Base-by-base conservation (phyloP, 1,139 yeast species). In the Blastobotrys capitulatus region DNA sequence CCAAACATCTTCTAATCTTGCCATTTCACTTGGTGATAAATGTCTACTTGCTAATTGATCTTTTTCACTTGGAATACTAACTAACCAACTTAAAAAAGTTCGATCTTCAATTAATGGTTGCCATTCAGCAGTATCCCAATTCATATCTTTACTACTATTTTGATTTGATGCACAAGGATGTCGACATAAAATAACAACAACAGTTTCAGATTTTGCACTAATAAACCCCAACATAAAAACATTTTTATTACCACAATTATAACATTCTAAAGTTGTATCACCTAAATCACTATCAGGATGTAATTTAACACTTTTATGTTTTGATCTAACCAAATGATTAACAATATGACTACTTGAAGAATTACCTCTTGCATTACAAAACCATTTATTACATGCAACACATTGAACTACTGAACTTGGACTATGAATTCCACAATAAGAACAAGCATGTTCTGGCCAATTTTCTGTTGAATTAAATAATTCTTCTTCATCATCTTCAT, bases 111-210 rank as follows among this genome's bases (percentile, higher is more conserved):
- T 86, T 52, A 90, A 70, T 0, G 96, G 79, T 60, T 84, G 89
- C 97, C 97, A 90, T 55, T 85, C 86, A 37, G 76, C 77, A 1
- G 94, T 83, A 61, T 88, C 96, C 97, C 97, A 90, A 59, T 83
- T 81, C 54, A 66, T 58, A 37, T 64, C 69, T 45, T 66, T 64
- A 22, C 63, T 54, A 6, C 63, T 57, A 1, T 67, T 54, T 61
- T 86, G 86, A 56, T 81, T 81, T 2, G 79, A 71, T 0, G 96
- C 88, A 67, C 97, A 90, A 0, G 97, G 97, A 52, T 87, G 74
- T 51, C 97, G 79, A 69, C 97, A 90, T 45, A 90, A 70, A 40
- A 89, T 77, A 9, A 90, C 96, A 56, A 90, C 92, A 43, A 88
- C 90, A 5, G 90, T 83, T 58, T 87, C 95, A 53, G 83, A 79